Evolutionary conservation across 139 green algal genomes (phyloP).

Genomic region (Desmodesmus armatus): DNA sequence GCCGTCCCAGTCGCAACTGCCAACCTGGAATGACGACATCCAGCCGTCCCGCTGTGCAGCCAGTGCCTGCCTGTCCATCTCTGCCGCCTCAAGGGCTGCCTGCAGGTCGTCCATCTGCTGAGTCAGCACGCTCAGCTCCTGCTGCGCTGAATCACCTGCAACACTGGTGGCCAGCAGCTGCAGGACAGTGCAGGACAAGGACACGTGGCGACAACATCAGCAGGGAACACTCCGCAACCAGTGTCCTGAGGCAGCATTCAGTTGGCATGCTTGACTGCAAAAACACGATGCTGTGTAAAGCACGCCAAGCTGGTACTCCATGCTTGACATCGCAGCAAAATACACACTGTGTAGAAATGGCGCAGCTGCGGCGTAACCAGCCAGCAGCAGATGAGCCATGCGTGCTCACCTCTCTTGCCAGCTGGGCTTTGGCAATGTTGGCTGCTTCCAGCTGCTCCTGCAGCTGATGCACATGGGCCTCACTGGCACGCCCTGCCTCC

Average conservation of each 20-base stretch:
- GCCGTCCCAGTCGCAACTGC: no score
- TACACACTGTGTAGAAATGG: background rate
- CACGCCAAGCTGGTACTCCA: no score
- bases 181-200: background rate
- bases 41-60: slow-evolving; percentile 41
- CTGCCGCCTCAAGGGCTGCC: slow-evolving; percentile 20
- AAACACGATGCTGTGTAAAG: no score
- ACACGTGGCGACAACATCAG: background rate
- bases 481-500: background rate
- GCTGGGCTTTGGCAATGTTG: background rate
- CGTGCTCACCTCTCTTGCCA: slow-evolving; percentile 16
- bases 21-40: slow-evolving; percentile 42
- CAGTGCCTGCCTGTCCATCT: slow-evolving; percentile 35
- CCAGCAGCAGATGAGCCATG: no score
- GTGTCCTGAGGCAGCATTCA: no score
- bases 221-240: background rate
- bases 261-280: no score
- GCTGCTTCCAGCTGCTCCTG: background rate
- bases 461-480: slow-evolving; percentile 14
- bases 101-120: slow-evolving; percentile 17
- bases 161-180: slow-evolving; percentile 10
- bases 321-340: no score
- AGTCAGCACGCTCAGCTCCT: background rate
- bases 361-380: no score
- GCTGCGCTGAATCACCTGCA: slow-evolving; percentile 24